A percentile compares a stretch with the other conserved stretches of the same genome.
phyloP scores from a whole-genome alignment of 768 basidiomycete species.

The Dioszegia aurantiaca region DNA sequence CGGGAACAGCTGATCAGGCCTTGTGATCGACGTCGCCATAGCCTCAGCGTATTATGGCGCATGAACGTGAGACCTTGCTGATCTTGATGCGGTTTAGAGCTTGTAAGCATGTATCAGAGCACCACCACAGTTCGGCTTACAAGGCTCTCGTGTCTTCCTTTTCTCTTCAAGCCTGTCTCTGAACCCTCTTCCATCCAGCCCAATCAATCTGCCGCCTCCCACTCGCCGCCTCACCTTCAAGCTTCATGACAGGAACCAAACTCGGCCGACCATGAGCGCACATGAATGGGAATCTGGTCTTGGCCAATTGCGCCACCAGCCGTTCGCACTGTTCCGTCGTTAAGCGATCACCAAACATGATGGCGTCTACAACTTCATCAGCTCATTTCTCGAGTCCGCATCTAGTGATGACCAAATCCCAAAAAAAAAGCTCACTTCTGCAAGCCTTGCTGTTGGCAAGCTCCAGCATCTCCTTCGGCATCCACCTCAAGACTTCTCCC shows the following conservation, averaged over 20 bases:
- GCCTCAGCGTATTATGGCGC: too few relatives aligned
- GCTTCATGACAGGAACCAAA: constrained; percentile 56
- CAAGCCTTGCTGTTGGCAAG: constrained; percentile 94
- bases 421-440: constrained; percentile 62
- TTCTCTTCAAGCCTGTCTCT: too few relatives aligned
- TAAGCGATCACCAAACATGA: constrained; percentile 92
- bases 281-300: constrained; percentile 82
- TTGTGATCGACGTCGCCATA: too few relatives aligned
- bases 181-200: constrained; percentile 5
- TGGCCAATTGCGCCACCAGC: constrained; percentile 66
- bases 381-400: background rate
- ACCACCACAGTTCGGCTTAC: too few relatives aligned
- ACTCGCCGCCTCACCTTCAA: background rate
- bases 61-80: too few relatives aligned
- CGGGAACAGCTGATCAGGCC: too few relatives aligned
- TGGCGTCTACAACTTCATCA: constrained; percentile 64
- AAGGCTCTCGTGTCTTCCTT: too few relatives aligned
- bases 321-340: constrained; percentile 65
- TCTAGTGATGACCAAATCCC: too few relatives aligned
- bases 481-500: constrained; percentile 66
- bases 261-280: constrained; percentile 89
- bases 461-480: constrained; percentile 77
- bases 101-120: too few relatives aligned
- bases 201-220: constrained; percentile 10
- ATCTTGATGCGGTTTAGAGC: too few relatives aligned